Evolutionary conservation across 2,329 filamentous ascomycete genomes (phyloP), one percentile per base, ranked within the genome.

Genomic region (Pseudomassariella vexata): DNA sequence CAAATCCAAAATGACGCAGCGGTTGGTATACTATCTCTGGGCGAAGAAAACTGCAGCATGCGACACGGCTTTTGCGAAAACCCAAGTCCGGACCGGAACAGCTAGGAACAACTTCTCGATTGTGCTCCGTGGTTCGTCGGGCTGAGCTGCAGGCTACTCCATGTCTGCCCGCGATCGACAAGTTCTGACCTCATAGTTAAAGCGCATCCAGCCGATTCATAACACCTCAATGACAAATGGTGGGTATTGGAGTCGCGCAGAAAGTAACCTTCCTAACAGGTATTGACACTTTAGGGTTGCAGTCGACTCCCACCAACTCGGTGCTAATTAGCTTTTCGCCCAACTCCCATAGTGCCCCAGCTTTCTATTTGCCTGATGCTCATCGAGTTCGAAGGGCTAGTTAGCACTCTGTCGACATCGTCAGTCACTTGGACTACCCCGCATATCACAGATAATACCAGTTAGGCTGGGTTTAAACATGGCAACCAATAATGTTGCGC

Each of bases 21-120:
- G 95, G 58, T 66, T 98, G 30, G 78, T 86, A 15, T 96, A 95
- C 57, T 89, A 88, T 42, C 67, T 96, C n/a, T 95, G 89, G 84
- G 74, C 63, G 44, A 70, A 72, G 37, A 55, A 41, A 8, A 35
- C 32, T 6, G 20, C 38, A 15, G 43, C 50, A 12, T 38, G 25
- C 19, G 33, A 38, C 18, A 34, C 40, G 29, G 46, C 42, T 30
- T 85, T 82, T 50, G 68, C 68, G 38, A 96, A 96, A 60, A 73
- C 75, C 39, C 82, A 92, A 53, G 56, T 95, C 24, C 81, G 85
- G 39, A 73, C 85, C 15, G 89, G 89, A 9, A 65, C 68, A 32
- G 73, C 68, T 16, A 77, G 88, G 54, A 98, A 98, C 60, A 96
- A 98, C 52, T 98, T 96, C 57, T 79, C 84, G 10, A 79, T 96